Evolutionary conservation across 306 rosid genomes (phyloP).

Genomic region (Chamaecrista fasciculata): DNA sequence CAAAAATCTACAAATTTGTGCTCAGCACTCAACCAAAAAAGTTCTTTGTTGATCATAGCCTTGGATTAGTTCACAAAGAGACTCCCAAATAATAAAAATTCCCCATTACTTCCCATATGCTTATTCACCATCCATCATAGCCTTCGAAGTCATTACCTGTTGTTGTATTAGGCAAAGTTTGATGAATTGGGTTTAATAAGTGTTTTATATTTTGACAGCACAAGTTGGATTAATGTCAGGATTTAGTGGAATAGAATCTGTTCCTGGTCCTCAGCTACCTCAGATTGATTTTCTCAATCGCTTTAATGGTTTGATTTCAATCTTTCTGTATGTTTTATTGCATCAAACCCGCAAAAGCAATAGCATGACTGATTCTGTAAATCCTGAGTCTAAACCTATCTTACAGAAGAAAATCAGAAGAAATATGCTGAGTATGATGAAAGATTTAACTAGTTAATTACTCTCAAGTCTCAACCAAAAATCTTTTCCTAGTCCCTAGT

Average conservation of each 20-base stretch:
- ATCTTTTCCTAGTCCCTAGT: too few species aligned
- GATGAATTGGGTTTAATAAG: not conserved
- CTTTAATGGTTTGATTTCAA: conserved; percentile 60
- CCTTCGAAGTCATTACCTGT: too few species aligned
- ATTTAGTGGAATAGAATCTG: conserved; percentile 73
- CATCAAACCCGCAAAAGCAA: not conserved
- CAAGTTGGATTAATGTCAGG: conserved; percentile 89
- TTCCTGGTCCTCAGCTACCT: conserved; percentile 90
- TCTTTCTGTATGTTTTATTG: not conserved
- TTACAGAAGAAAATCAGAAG: conserved; percentile 90
- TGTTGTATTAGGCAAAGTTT: not conserved
- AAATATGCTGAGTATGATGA: conserved; percentile 78
- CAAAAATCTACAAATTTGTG: not conserved
- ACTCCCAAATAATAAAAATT: not conserved
- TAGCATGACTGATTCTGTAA: not conserved
- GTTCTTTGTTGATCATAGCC: not conserved
- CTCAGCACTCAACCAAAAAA: not conserved
- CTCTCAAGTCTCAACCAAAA: too few species aligned
- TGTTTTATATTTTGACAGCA: conserved; percentile 47
- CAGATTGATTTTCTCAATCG: conserved; percentile 74
- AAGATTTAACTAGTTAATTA: too few species aligned
- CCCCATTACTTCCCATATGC: not conserved
- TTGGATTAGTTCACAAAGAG: conserved; percentile 7
- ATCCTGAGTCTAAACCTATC: conserved; percentile 7
- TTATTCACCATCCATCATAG: not conserved